Conservation (phyloP, 768 basidiomycete species). For the Lanmaoa rubissima region DNA sequence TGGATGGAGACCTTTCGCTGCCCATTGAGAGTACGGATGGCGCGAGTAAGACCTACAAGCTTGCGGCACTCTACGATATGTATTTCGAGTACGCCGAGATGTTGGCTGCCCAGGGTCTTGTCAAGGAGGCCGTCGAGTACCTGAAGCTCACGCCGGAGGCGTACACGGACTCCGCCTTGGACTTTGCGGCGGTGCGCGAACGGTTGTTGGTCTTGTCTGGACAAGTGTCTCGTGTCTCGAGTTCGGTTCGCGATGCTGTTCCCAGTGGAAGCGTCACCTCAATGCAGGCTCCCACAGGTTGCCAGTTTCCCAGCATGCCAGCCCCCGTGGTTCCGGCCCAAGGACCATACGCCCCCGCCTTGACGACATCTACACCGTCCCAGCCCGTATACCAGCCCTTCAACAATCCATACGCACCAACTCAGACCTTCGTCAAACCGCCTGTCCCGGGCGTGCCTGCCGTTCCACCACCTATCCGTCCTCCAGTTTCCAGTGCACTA, state of each 20-base stretch:
- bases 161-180: slow-evolving; percentile 61
- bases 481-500: slow-evolving; percentile 43
- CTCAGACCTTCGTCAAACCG: slow-evolving; percentile 37
- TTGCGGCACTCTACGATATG: slow-evolving; percentile 83
- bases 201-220: slow-evolving; percentile 44
- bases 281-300: neutral
- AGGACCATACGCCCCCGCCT: slow-evolving; percentile 16
- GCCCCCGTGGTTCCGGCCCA: slow-evolving; percentile 23
- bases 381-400: slow-evolving; percentile 17
- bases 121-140: slow-evolving; percentile 78
- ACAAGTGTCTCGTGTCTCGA: slow-evolving; percentile 20
- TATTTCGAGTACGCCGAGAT: slow-evolving; percentile 97
- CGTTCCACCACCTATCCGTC: slow-evolving; percentile 44
- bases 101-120: slow-evolving; percentile 85
- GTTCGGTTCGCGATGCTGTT: slow-evolving; percentile 23
- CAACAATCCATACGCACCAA: slow-evolving; percentile 8
- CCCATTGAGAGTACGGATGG: slow-evolving; percentile 39
- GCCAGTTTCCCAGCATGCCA: slow-evolving; percentile 31
- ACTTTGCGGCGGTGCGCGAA: slow-evolving; percentile 45
- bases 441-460: slow-evolving; percentile 40
- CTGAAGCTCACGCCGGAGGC: slow-evolving; percentile 74
- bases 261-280: slow-evolving; percentile 32
- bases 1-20: slow-evolving; percentile 63
- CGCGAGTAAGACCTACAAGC: slow-evolving; percentile 65
- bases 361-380: slow-evolving; percentile 35